A percentile compares a stretch with the other conserved stretches of the same genome.
phyloP scores from a whole-genome alignment of 495 filamentous ascomycete species.

The Polyplosphaeria fusca region DNA sequence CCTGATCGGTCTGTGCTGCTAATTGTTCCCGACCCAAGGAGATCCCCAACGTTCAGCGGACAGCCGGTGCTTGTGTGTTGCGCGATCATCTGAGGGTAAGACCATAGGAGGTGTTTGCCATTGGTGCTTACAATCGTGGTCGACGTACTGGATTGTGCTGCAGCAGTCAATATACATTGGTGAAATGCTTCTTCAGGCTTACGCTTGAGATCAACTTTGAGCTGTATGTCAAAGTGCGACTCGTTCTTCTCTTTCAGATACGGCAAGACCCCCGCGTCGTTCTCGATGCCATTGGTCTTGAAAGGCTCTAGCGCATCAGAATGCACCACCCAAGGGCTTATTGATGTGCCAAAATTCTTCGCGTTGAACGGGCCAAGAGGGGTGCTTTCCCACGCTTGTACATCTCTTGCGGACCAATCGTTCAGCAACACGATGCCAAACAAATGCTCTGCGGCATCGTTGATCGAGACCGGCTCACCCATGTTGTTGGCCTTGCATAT shows the following conservation, averaged over 20 bases:
- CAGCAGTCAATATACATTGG: neutral
- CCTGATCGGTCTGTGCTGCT: slow-evolving; percentile 61
- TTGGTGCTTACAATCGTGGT: slow-evolving; percentile 65
- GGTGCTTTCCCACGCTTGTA: slow-evolving; percentile 85
- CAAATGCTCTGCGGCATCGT: slow-evolving; percentile 69
- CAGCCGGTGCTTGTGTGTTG: slow-evolving; percentile 89
- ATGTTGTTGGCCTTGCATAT: slow-evolving; percentile 64
- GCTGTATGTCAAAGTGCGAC: slow-evolving; percentile 68
- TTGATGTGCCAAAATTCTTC: slow-evolving; percentile 91
- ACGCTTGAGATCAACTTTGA: slow-evolving; percentile 72
- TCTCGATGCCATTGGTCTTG: slow-evolving; percentile 57
- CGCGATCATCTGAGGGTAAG: slow-evolving; percentile 90
- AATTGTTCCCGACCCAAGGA: slow-evolving; percentile 88
- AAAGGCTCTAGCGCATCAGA: slow-evolving; percentile 78
- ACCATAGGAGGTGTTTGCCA: slow-evolving; percentile 75
- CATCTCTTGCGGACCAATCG: slow-evolving; percentile 90
- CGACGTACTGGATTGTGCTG: slow-evolving; percentile 56
- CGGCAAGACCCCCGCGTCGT: slow-evolving; percentile 59
- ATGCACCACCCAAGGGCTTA: slow-evolving; percentile 86
- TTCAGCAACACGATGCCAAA: slow-evolving; percentile 91
- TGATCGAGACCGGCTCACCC: slow-evolving; percentile 54
- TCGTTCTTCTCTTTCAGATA: slow-evolving; percentile 68
- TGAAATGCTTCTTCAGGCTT: slow-evolving; percentile 36
- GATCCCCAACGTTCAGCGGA: slow-evolving; percentile 73
- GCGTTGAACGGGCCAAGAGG: slow-evolving; percentile 69